Percentiles rank a stretch among this genome's conserved stretches.
These are phyloP conservation scores for Ettlia oleoabundans DNA, from an alignment of 139 green algal genomes.

Conservation along the genomic window DNA sequence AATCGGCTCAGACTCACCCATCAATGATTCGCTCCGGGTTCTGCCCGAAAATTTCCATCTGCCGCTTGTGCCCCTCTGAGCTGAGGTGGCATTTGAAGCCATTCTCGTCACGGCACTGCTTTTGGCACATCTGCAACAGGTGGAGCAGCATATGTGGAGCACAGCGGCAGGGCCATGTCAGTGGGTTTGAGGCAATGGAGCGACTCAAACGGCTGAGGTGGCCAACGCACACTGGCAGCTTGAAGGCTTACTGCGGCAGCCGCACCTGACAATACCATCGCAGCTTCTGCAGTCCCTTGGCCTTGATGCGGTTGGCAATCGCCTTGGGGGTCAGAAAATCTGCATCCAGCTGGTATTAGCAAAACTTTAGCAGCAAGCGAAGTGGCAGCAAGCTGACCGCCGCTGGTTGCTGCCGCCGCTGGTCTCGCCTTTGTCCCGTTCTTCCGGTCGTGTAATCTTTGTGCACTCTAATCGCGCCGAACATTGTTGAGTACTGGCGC, in stretches of 20 bases:
- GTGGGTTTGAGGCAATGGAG: too few species aligned
- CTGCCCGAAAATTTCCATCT: constrained; percentile 93
- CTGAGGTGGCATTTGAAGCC: constrained; percentile 97
- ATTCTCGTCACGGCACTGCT: constrained; percentile 99
- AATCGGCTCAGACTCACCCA: constrained; percentile 30
- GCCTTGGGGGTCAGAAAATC: constrained; percentile 93
- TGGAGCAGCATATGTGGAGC: too few species aligned
- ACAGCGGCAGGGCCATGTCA: too few species aligned
- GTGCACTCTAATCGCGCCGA: too few species aligned
- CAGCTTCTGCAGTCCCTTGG: constrained; percentile 96
- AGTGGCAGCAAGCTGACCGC: background rate
- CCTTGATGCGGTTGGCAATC: constrained; percentile 96
- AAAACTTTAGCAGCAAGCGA: background rate
- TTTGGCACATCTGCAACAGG: constrained; percentile 93
- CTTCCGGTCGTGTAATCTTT: too few species aligned
- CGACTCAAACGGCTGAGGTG: too few species aligned
- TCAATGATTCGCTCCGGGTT: constrained; percentile 80
- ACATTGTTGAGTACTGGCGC: too few species aligned
- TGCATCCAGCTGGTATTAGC: background rate
- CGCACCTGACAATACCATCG: constrained; percentile 64
- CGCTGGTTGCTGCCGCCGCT: too few species aligned
- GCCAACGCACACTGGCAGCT: too few species aligned
- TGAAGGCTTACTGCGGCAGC: too few species aligned
- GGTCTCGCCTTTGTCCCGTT: too few species aligned
- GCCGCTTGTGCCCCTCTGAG: constrained; percentile 79